Evolutionary conservation across 2,329 filamentous ascomycete genomes (phyloP).

Genomic region (Alternaria gansuensis): DNA sequence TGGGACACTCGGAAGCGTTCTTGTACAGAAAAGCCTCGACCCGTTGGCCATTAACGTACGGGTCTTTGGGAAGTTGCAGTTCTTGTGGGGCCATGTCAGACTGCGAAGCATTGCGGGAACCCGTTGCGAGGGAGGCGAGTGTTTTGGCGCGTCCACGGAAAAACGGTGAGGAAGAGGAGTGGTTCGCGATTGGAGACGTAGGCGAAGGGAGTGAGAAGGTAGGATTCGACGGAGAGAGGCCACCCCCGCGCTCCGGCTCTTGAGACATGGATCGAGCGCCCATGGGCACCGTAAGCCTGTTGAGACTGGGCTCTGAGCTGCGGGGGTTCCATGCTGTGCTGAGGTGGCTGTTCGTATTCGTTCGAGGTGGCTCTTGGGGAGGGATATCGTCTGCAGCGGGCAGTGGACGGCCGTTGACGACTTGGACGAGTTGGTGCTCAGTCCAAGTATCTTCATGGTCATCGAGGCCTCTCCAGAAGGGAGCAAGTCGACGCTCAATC

Average conservation of each 20-base stretch:
- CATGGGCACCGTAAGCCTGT: constrained; percentile 81
- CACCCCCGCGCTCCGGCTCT: constrained; percentile 74
- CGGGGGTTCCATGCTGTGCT: constrained; percentile 55
- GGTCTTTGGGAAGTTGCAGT: constrained; percentile 79
- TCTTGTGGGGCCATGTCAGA: constrained; percentile 79
- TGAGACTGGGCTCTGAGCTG: constrained; percentile 68
- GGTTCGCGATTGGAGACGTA: constrained; percentile 60
- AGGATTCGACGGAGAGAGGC: constrained; percentile 67
- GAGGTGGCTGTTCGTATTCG: constrained; percentile 44
- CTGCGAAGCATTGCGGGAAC: constrained; percentile 76
- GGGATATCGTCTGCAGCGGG: constrained; percentile 85
- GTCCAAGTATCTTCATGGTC: constrained; percentile 91
- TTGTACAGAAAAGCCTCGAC: constrained; percentile 95
- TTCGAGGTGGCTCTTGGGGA: constrained; percentile 68
- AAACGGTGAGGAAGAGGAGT: constrained; percentile 59
- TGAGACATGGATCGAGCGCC: constrained; percentile 78
- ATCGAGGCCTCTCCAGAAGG: constrained; percentile 93
- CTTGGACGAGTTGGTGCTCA: constrained; percentile 93
- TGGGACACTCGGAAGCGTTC: constrained; percentile 87
- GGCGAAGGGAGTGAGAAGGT: constrained; percentile 70
- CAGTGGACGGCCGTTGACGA: constrained; percentile 82
- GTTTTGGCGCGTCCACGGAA: constrained; percentile 90
- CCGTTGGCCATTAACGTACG: constrained; percentile 91
- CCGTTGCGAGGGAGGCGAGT: constrained; percentile 79
- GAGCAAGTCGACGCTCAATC: constrained; percentile 92